Conservation (phyloP, 331 rosid genomes). For the Saraca asoca region DNA sequence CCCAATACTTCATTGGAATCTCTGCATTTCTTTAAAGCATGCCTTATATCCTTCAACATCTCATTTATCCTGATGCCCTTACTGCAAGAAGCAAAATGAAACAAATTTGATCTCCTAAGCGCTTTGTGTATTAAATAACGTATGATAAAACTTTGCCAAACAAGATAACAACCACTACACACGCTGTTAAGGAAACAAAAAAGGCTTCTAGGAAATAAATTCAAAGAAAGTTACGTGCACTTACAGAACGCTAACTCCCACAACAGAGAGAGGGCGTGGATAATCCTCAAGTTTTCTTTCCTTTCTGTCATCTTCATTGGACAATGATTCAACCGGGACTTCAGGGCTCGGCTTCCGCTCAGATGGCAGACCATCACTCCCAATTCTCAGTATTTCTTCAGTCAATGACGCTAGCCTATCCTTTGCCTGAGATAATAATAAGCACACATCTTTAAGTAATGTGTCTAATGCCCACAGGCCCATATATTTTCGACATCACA, state of each 20-base stretch:
- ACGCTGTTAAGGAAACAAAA: not conserved
- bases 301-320: constrained; percentile 45
- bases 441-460: constrained; percentile 5
- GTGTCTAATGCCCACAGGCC: too few relatives aligned
- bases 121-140: not conserved
- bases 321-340: constrained; percentile 33
- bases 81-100: constrained; percentile 53
- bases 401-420: constrained; percentile 60
- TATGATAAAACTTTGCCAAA: constrained; percentile 5
- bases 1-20: constrained; percentile 39
- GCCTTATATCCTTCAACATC: constrained; percentile 80
- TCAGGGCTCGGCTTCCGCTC: constrained; percentile 41
- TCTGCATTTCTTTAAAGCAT: constrained; percentile 64
- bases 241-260: constrained; percentile 90
- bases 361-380: constrained; percentile 45
- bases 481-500: too few relatives aligned
- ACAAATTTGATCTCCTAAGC: constrained; percentile 3
- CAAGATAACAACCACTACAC: too few relatives aligned
- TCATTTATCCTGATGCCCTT: constrained; percentile 63
- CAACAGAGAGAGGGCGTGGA: constrained; percentile 71
- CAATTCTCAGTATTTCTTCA: constrained; percentile 70
- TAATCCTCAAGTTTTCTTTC: constrained; percentile 76
- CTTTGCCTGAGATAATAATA: constrained; percentile 56
- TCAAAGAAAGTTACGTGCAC: constrained; percentile 41
- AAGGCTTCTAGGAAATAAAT: too few relatives aligned